Evolutionary conservation across 352 stramenopile genomes (phyloP).

Genomic region (Globisporangium paroecandrum): DNA sequence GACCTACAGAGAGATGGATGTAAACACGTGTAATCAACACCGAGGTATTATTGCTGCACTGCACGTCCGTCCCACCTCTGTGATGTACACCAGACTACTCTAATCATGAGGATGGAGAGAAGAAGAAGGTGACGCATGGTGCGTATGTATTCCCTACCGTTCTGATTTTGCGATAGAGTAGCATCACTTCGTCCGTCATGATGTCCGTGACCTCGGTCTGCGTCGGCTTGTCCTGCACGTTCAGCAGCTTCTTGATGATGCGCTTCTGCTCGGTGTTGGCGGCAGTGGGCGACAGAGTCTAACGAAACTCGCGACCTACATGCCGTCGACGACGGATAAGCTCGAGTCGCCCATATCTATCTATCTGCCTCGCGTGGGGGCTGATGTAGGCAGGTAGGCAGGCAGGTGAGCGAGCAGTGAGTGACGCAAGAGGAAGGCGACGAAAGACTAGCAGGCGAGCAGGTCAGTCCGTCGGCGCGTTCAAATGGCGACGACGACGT

Average conservation of each 20-base stretch:
- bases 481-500: not conserved
- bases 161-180: conserved; percentile 75
- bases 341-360: conserved; percentile 48
- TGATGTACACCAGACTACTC: not conserved
- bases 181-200: conserved; percentile 71
- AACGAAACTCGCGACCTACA: conserved; percentile 87
- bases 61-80: not conserved
- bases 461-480: not conserved
- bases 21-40: not conserved
- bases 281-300: conserved; percentile 91
- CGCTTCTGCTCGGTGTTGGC: conserved; percentile 89
- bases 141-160: conserved; percentile 29
- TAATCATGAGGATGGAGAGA: not conserved
- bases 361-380: not conserved
- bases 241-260: conserved; percentile 68
- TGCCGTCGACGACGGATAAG: conserved; percentile 44
- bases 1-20: conserved; percentile 19
- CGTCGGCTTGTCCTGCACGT: conserved; percentile 51
- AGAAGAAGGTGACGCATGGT: not conserved
- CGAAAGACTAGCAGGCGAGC: not conserved
- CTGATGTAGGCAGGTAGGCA: not conserved
- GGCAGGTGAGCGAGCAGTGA: no score
- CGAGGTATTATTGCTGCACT: not conserved
- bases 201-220: conserved; percentile 70
- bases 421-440: not conserved